Base-by-base conservation (phyloP, 305 asterid genomes). In the Rubia peregrina region DNA sequence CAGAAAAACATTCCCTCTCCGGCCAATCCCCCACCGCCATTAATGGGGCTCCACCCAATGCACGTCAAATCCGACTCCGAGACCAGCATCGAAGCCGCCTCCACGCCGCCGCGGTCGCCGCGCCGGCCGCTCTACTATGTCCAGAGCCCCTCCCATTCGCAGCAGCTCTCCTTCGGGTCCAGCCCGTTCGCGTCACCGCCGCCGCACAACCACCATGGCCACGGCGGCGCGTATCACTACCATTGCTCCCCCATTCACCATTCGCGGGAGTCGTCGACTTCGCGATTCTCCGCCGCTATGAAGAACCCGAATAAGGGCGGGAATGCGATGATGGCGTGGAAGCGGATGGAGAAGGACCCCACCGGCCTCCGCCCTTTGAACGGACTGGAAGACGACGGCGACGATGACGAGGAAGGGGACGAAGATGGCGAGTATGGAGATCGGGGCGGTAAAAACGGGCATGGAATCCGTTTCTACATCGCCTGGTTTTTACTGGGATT, bases 61-160 rank as follows among this genome's bases (percentile, higher is more conserved):
- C 97, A 92, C 42, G 90, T 76, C 4, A 92, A 92, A 75, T 86
- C 98, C 2, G 98, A 92, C 77, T 89, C 98, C 0, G 98, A 92
- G 22, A 93, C 84, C 95, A 19, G 89, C 97, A 86, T 88, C 97
- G 86, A 73, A 78, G 90, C 83, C 17, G 96, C 93, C 33, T 85
- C 95, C 0, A 63, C 96, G 71, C 95, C 96, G 0, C 96, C 96
- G 0, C 83, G 94, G 71, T 92, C 96, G 0, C 96, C 96, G 0
- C 83, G 94, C 10, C 83, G 86, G 24, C 88, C 90, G 9, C 61
- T 90, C 41, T 92, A 92, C 89, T 90, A 81, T 80, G 98, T 92
- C 17, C 98, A 92, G 83, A 90, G 97, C 83, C 97, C 97, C 4
- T 82, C 96, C 0, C 97, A 88, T 67, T 84, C 90, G 9, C 91